Base-by-base conservation (phyloP, 192 early-diverging fungal genomes). In the Kickxella alabastrina region DNA sequence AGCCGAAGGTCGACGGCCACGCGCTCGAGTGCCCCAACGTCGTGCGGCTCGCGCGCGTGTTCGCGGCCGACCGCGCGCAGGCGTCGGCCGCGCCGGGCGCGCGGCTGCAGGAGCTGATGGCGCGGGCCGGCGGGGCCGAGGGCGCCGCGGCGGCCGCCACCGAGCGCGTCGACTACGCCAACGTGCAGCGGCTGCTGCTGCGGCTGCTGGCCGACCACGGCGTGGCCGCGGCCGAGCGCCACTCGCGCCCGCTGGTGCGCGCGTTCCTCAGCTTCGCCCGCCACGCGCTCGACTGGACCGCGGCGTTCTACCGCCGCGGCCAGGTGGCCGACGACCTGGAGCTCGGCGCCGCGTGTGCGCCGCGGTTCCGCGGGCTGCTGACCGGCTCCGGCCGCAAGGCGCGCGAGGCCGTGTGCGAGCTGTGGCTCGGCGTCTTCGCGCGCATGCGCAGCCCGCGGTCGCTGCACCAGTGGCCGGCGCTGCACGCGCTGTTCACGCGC, bases 151-250 rank as follows among this genome's bases (percentile, higher is more conserved):
- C 52, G 24, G 71, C 52, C 2, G 73, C 62, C 34, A 44, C 59
- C 4, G 82, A 81, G 32, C 66, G 77, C n/a, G 68, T 82, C 38
- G 86, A 90, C 52, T 83, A 84, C 59, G 79, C 82, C 71, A 88
- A 90, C 61, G 79, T 85, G 45, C 82, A 81, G 55, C 70, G 67
- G 12, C 66, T 80, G 49, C 46, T 90, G 9, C 61, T 88, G 37
- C 83, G 80, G 49, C 75, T 82, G 22, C 35, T 90, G 13, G 67
- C 68, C 4, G 82, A 86, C 26, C 63, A 81, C 0, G 67, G 73
- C 3, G 82, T 82, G 0, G 62, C 60, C 12, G 58, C 87, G 10
- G 84, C 82, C 6, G 89, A 90, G 57, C 61, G 77, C 31, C 82
- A 85, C 45, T 76, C 82, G 21, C 67, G 68, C 23, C 68, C 82